Percentiles rank a stretch among this genome's conserved stretches.
These are phyloP conservation scores for Mycena pura DNA, from an alignment of 768 basidiomycete species.

Conservation along the genomic window DNA sequence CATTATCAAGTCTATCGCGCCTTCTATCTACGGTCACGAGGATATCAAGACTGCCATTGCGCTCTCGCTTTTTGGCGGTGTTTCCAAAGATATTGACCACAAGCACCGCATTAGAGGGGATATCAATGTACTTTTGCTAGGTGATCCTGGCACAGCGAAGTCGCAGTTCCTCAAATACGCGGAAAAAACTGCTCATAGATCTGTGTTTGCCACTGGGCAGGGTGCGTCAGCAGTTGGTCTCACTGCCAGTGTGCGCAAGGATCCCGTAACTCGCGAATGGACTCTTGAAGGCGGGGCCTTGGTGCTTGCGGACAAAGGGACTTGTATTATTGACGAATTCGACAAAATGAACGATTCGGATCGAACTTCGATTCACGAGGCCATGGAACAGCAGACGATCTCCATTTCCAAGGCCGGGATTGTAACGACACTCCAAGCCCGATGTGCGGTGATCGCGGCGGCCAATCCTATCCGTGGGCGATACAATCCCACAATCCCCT, in stretches of 20 bases:
- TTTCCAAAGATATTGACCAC: constrained; percentile 94
- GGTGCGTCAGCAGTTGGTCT: constrained; percentile 98
- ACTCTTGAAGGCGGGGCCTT: constrained; percentile 97
- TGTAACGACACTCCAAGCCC: constrained; percentile 96
- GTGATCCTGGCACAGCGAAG: constrained; percentile 98
- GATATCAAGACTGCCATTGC: constrained; percentile 99
- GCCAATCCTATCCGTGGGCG: constrained; percentile 97
- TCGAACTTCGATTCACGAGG: constrained; percentile 98
- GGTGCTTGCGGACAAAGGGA: constrained; percentile 98
- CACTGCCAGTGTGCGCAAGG: constrained; percentile 98
- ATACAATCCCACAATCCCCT: constrained; percentile 98
- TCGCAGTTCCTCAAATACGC: constrained; percentile 99
- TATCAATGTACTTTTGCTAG: constrained; percentile 94
- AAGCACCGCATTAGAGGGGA: constrained; percentile 97
- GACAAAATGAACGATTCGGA: constrained; percentile 99
- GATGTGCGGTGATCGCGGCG: constrained; percentile 97
- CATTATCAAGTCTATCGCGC: constrained; percentile 98
- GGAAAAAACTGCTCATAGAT: constrained; percentile 97
- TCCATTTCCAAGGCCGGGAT: constrained; percentile 99
- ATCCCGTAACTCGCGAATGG: constrained; percentile 97
- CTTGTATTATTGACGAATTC: constrained; percentile 98
- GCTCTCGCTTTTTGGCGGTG: constrained; percentile 92
- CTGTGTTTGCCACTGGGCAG: constrained; percentile 98
- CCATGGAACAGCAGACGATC: constrained; percentile 99
- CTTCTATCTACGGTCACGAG: constrained; percentile 98